Percentiles rank a stretch among this genome's conserved stretches.
Evolutionary conservation across 2,329 filamentous ascomycete species (phyloP).

Genomic region (Colletotrichum horii): DNA sequence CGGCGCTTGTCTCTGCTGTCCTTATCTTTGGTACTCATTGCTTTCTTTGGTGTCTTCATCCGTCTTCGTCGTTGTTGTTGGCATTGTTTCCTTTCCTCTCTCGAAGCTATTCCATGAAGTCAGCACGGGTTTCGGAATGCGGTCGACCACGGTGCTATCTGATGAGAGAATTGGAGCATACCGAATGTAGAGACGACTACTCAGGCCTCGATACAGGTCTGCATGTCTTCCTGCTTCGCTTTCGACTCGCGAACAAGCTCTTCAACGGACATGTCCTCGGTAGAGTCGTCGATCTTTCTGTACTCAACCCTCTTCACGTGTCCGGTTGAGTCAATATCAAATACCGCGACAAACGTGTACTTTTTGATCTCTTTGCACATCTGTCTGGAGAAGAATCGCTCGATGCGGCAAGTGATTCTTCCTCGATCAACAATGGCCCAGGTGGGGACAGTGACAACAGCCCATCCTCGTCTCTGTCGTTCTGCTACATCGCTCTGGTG

Average conservation of each 20-base stretch:
- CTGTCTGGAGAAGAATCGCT: neutral
- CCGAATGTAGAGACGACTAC: rapidly evolving
- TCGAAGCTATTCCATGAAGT: neutral
- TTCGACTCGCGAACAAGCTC: rapidly evolving
- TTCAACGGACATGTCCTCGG: rapidly evolving
- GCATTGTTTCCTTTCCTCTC: rapidly evolving
- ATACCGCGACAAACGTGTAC: rapidly evolving
- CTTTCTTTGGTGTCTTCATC: neutral
- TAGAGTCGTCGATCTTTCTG: rapidly evolving
- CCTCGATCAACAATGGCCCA: neutral
- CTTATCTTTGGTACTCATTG: neutral
- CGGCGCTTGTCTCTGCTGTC: rapidly evolving
- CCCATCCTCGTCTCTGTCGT: too few species aligned
- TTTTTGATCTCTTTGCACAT: rapidly evolving
- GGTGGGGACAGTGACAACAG: too few species aligned
- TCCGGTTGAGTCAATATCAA: neutral
- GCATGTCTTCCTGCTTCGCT: neutral
- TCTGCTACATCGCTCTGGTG: rapidly evolving
- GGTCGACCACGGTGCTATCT: too few species aligned
- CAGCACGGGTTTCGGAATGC: neutral
- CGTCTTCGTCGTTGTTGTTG: too few species aligned
- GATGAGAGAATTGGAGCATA: neutral
- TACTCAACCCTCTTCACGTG: neutral
- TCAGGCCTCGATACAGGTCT: rapidly evolving
- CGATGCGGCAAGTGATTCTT: neutral